Percentiles rank a stretch among this genome's conserved stretches.
Evolutionary conservation across 257 asterid species (phyloP).

Genomic region (Fraxinus pennsylvanica): DNA sequence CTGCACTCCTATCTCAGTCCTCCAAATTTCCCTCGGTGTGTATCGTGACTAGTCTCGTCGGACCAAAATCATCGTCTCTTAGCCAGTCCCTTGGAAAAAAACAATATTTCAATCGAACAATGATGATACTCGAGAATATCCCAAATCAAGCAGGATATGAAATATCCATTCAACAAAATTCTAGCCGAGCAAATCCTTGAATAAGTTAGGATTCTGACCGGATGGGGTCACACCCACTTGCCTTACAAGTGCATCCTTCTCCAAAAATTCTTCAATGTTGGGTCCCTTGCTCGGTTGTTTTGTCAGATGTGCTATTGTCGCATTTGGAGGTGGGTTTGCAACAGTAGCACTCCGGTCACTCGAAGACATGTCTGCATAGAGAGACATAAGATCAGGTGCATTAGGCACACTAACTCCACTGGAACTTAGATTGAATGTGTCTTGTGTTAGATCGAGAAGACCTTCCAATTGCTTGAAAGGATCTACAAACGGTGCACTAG

Average conservation of each 20-base stretch:
- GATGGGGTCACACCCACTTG: constrained; percentile 90
- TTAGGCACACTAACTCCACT: constrained; percentile 40
- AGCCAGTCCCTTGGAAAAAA: constrained; percentile 15
- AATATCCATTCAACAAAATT: constrained; percentile 14
- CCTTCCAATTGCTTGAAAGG: constrained; percentile 92
- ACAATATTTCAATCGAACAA: not conserved
- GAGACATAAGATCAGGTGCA: constrained; percentile 60
- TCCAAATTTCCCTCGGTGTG: constrained; percentile 15
- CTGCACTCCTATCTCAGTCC: constrained; percentile 6
- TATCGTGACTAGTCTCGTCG: not conserved
- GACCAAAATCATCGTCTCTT: constrained; percentile 15
- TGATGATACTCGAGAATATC: constrained; percentile 23
- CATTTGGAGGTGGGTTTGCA: constrained; percentile 27
- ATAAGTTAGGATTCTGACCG: constrained; percentile 84
- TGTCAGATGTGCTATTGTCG: constrained; percentile 29
- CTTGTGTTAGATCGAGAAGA: constrained; percentile 66
- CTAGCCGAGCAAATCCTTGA: constrained; percentile 78
- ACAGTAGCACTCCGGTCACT: constrained; percentile 37
- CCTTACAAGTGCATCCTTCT: constrained; percentile 86
- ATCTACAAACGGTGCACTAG: constrained; percentile 53
- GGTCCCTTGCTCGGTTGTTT: constrained; percentile 64
- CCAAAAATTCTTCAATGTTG: constrained; percentile 67
- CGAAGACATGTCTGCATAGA: constrained; percentile 57
- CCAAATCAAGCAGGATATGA: constrained; percentile 10
- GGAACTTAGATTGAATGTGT: constrained; percentile 36